Base-by-base conservation (phyloP, 1,139 yeast genomes). In the Torulaspora globosa region DNA sequence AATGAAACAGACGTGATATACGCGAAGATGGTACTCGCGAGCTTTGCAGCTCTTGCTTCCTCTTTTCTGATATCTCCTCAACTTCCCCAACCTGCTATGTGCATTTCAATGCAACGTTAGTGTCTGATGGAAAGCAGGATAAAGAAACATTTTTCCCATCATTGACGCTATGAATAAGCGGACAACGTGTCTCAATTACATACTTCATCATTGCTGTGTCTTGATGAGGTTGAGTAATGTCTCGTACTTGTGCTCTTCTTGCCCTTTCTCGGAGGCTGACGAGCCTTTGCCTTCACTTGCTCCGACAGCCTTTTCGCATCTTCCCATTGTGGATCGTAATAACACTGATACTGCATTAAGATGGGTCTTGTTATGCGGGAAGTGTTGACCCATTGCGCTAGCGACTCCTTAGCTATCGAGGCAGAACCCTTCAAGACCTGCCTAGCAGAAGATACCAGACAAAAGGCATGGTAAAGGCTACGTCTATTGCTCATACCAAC, bases 21-120 rank as follows among this genome's bases (percentile, higher is more conserved):
- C 97, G 77, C 1, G 95, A 78, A 16, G 94, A 75, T 3, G 99
- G 99, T 14, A 92, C 94, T 45, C 80, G 77, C 3, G 92, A 78
- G 47, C 74, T 66, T 24, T 78, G 69, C 75, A 84, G 69, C 43
- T 75, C 47, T 11, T 43, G 36, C 23, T 43, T 41, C 23, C 37
- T 15, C 34, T 37, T 36, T 11, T 43, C 45, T 38, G 44, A 8
- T 18, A 34, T 42, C 28, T 42, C 36, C 12, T 36, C 29, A 21
- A 15, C 34, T 37, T 30, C 33, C 2, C 34, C 43, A 9, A 11
- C 14, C 14, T 39, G 42, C 43, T 43, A 31, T 12, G 15, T 30
- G 10, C 16, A 43, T 34, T 12, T 11, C 21, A 18, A 8, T 28
- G 7, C 15, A 18, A 18, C 14, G 32, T 44, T 41, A 44, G 47